Evolutionary conservation across 202 grass and related monocot genomes (phyloP).

Genomic region (Digitaria exilis): DNA sequence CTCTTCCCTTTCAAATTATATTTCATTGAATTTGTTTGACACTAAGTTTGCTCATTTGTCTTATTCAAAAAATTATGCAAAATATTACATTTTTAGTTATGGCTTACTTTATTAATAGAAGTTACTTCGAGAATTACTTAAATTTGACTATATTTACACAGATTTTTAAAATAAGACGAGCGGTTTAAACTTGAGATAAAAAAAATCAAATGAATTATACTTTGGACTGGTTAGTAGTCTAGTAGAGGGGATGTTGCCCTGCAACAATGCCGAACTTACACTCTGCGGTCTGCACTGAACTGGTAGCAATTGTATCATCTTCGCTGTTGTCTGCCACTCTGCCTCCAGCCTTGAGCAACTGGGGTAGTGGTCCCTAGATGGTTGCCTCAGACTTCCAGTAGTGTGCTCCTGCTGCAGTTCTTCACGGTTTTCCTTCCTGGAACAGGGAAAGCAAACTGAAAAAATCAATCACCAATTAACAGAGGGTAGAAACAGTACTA

Average conservation of each 20-base stretch:
- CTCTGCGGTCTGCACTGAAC: neutral
- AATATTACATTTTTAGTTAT: no score
- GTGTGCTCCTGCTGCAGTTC: neutral
- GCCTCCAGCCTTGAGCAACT: neutral
- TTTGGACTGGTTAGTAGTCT: no score
- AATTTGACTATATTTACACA: no score
- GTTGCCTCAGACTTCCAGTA: neutral
- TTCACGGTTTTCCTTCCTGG: neutral
- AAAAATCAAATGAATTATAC: no score
- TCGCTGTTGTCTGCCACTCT: neutral
- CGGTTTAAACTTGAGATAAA: no score
- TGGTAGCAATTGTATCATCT: neutral
- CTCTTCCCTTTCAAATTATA: no score
- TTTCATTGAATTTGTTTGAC: no score
- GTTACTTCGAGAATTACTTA: no score
- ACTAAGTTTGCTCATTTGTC: no score
- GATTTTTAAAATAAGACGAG: no score
- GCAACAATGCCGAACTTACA: neutral
- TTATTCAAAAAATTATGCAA: no score
- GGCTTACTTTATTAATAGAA: no score
- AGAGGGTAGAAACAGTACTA: neutral
- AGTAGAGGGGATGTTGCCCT: neutral
- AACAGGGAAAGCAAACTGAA: neutral
- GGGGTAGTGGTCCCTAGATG: neutral
- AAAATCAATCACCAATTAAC: neutral